Percentiles rank a stretch among this genome's conserved stretches.
phyloP scores from a whole-genome alignment of 1,284 basidiomycete species.

The Coniophora puteana region DNA sequence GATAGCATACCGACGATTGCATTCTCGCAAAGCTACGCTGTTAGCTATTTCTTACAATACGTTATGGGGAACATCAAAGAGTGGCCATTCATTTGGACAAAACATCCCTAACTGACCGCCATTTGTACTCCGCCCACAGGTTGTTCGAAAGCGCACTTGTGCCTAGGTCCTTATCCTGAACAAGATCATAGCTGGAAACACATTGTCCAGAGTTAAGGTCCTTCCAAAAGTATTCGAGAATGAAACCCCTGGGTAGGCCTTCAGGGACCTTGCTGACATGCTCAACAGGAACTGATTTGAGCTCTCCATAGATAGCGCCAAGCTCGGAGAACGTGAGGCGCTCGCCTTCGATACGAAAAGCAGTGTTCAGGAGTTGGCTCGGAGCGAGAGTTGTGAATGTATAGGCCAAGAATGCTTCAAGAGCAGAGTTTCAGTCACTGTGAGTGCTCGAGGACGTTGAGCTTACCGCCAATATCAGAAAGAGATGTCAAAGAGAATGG shows the following conservation, averaged over 20 bases:
- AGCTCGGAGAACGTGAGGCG: constrained; percentile 21
- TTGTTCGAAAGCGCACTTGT: too few relatives aligned
- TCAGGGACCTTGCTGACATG: constrained; percentile 24
- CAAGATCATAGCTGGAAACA: not conserved
- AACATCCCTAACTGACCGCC: too few relatives aligned
- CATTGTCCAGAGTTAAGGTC: not conserved
- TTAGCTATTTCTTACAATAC: too few relatives aligned
- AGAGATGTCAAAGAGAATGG: not conserved
- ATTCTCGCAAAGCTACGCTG: too few relatives aligned
- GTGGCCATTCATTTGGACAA: too few relatives aligned
- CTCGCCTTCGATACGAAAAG: constrained; percentile 36
- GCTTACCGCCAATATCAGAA: not conserved
- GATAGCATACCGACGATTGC: too few relatives aligned
- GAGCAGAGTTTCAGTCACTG: not conserved
- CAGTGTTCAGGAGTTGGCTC: constrained; percentile 24
- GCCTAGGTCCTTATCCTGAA: not conserved
- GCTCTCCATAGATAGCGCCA: constrained; percentile 23
- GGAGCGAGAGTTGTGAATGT: constrained; percentile 28
- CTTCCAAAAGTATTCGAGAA: too few relatives aligned
- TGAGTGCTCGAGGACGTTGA: too few relatives aligned
- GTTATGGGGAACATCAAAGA: too few relatives aligned
- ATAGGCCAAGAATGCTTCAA: constrained; percentile 30
- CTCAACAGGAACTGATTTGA: constrained; percentile 15
- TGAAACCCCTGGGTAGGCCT: constrained; percentile 23
- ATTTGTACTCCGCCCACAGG: too few relatives aligned